Base-by-base conservation (phyloP, 192 early-diverging fungal genomes). In the Podila horticola region DNA sequence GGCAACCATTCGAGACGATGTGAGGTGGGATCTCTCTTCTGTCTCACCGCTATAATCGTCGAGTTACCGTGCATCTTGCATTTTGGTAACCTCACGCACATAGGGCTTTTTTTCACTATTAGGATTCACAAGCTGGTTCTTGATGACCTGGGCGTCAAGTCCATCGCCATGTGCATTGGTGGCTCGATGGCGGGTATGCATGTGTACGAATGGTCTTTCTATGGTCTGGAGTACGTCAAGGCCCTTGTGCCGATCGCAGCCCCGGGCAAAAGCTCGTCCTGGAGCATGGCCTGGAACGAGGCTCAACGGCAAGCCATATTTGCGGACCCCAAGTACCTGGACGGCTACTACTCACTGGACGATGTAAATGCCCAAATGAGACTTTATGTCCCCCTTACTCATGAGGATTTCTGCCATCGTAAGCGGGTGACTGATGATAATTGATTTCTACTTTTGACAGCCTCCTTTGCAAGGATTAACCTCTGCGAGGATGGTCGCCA, bases 171-270 rank as follows among this genome's bases (percentile, higher is more conserved):
- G 36, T 95, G 92, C 58, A 94, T 99, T 76, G 98, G 98, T 41
- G 98, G 98, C 2, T 97, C 96, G 13, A 94, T 99, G 92, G 98
- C 97, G 62, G 98, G 98, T 12, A 98, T 99, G 96, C 95, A 97
- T 81, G 93, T 92, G 20, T 82, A 98, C 52, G 98, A 99, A 82
- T 99, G 97, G 97, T 89, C 94, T 26, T 93, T 94, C 79, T 93
- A 95, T 82, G 97, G 96, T 31, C 71, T 74, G 2, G 93, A 95
- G 2, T 97, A 96, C 77, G 94, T 98, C 28, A 91, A 91, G 26
- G 90, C 91, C 61, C 88, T 99, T 61, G 92, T 97, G 26, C 95
- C 96, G 0, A 97, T 99, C 79, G 97, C 98, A 38, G 96, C 96
- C 17, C 95, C 94, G 13, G 95, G 93, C n/a, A 90, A 94, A 62